Evolutionary conservation across 306 rosid genomes (phyloP), one percentile per base, ranked within the genome.

Genomic region (Elaeagnus macrophylla): DNA sequence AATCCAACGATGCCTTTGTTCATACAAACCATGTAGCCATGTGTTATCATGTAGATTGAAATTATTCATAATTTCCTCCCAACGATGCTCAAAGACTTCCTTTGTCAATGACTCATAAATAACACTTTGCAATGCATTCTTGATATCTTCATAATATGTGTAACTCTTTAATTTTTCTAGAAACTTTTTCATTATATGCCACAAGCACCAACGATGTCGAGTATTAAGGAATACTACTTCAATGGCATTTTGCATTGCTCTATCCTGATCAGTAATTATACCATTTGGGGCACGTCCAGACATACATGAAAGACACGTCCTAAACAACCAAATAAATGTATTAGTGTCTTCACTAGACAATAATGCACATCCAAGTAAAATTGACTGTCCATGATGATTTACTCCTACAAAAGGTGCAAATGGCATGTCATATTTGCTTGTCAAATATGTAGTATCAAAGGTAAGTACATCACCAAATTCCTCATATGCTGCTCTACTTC

Each of bases 161-260:
- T 44, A 36, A 18, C 14, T n/a, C 39, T 9, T 47, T 45, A 60
- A 39, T 13, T 67, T 60, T n/a, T 46, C 43, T 8, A 15, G 12
- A 5, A 67, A 0, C 19, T 41, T 67, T 16, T 54, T 48, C 57
- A 67, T 60, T 48, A 67, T 44, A 25, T 46, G 45, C 47, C 62
- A 60, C 8, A 53, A 39, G 18, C 67, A 67, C 55, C 53, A 39
- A 0, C 46, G 17, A 47, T 54, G 62, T 37, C 7, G 43, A 14
- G 51, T 39, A 37, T 60, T 12, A 45, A 56, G 61, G 13, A 67
- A 60, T 14, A 14, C 18, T 1, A 20, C 3, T 20, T 20, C 32
- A 20, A 20, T 20, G 2, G 32, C 32, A 1, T 20, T 2, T 20
- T 48, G 9, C 53, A 40, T 40, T 2, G 44, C 44, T 40, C 6